Evolutionary conservation across 345 rosid species (phyloP).

Genomic region (Hirschfeldia incana): DNA sequence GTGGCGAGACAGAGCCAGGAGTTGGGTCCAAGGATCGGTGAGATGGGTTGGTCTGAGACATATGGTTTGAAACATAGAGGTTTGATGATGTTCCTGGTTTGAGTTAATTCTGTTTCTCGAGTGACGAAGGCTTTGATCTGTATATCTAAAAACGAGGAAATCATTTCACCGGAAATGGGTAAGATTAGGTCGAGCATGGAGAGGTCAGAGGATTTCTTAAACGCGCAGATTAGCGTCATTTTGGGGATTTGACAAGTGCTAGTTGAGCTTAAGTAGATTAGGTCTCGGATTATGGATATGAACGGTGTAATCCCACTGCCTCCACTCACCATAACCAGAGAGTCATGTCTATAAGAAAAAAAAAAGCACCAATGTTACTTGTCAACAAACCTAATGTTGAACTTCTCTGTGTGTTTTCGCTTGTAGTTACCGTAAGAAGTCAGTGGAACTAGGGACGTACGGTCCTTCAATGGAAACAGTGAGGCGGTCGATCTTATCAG

Average conservation of each 20-base stretch:
- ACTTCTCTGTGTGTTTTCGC: neutral
- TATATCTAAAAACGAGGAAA: constrained; percentile 41
- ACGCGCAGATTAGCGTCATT: constrained; percentile 51
- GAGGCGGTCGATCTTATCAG: constrained; percentile 45
- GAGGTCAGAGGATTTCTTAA: constrained; percentile 59
- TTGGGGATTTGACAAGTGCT: constrained; percentile 43
- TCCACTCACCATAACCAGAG: constrained; percentile 73
- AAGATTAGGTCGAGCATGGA: constrained; percentile 67
- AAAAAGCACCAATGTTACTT: constrained; percentile 13
- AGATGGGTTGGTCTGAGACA: constrained; percentile 52
- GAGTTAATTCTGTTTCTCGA: constrained; percentile 44
- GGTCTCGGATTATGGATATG: constrained; percentile 66
- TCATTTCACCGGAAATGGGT: constrained; percentile 43
- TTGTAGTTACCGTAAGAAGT: constrained; percentile 54
- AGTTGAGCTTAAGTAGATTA: constrained; percentile 39
- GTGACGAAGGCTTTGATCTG: constrained; percentile 72
- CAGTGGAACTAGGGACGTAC: constrained; percentile 72
- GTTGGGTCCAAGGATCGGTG: constrained; percentile 64
- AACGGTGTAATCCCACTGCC: constrained; percentile 84
- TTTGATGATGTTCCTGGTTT: constrained; percentile 22
- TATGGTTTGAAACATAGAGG: constrained; percentile 64
- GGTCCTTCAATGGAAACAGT: constrained; percentile 81
- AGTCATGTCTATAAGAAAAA: constrained; percentile 47
- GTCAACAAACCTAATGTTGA: neutral
- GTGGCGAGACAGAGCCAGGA: constrained; percentile 77